phyloP scores from a whole-genome alignment of 768 basidiomycete genomes.

The Sporobolomyces pararoseus region DNA sequence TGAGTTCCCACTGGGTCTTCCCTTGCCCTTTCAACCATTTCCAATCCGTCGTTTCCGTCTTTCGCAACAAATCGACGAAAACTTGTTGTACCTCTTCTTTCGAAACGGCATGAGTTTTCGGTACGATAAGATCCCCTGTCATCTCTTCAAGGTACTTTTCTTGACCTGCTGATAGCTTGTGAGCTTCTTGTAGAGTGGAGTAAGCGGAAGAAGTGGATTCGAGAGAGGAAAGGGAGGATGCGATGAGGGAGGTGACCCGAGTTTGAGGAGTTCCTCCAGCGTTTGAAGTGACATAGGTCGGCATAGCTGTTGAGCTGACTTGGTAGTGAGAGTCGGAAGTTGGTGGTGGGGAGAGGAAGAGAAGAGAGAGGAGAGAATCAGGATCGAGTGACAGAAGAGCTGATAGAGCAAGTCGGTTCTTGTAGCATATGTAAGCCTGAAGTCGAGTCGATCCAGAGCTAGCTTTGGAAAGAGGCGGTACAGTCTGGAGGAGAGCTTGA shows the following conservation, averaged over 20 bases:
- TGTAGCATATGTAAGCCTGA: too few species aligned
- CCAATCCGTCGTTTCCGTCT: slow-evolving; percentile 36
- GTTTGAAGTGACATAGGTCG: background rate
- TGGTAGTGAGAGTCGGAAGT: background rate
- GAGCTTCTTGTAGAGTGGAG: slow-evolving; percentile 28
- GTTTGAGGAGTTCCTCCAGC: slow-evolving; percentile 11
- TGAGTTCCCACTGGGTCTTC: slow-evolving; percentile 20
- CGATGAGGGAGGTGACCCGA: slow-evolving; percentile 8
- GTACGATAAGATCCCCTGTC: slow-evolving; percentile 34
- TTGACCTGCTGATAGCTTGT: slow-evolving; percentile 13
- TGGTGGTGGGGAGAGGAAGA: background rate
- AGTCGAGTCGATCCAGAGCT: too few species aligned
- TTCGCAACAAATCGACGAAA: slow-evolving; percentile 30
- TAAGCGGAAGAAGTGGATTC: background rate
- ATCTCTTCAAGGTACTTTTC: slow-evolving; percentile 37
- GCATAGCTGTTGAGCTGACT: background rate
- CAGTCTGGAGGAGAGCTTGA: too few species aligned
- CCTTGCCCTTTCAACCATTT: slow-evolving; percentile 18
- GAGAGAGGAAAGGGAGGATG: background rate
- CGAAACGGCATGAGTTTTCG: background rate
- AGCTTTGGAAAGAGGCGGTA: too few species aligned
- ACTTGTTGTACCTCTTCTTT: slow-evolving; percentile 11
- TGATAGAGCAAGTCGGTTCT: too few species aligned
- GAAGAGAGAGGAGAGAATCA: background rate
- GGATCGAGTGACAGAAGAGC: background rate